Conservation (phyloP, 306 rosid species). For the Corylus avellana region DNA sequence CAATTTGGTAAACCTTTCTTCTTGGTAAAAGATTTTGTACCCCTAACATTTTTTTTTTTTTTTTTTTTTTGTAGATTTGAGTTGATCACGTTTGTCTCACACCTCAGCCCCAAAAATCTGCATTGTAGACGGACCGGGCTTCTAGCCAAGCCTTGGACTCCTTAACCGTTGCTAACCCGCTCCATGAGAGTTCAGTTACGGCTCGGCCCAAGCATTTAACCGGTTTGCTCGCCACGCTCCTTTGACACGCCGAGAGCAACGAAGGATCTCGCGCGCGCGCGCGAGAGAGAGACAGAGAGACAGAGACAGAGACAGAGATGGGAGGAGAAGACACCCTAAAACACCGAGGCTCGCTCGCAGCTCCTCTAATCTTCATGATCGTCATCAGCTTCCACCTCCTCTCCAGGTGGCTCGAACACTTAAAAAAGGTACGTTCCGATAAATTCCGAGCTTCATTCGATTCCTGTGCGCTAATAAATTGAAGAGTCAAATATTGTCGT, state of each 20-base stretch:
- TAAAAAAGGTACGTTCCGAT: conserved; percentile 47
- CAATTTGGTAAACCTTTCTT: no score
- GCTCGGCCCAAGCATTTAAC: no score
- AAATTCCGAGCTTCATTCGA: background rate
- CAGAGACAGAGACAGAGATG: conserved; percentile 4
- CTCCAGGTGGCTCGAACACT: conserved; percentile 50
- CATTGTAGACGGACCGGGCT: background rate
- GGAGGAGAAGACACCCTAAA: conserved; percentile 37
- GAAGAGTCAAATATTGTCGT: background rate
- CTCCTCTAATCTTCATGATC: conserved; percentile 57
- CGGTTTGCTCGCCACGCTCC: no score
- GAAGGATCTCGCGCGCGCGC: no score
- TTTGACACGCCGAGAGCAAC: no score
- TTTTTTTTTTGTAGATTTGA: no score
- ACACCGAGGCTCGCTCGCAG: conserved; percentile 50
- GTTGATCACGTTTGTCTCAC: no score
- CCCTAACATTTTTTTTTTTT: no score
- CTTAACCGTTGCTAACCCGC: background rate
- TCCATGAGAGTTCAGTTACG: background rate
- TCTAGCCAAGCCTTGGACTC: background rate
- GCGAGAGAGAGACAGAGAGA: background rate
- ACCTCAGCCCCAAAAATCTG: background rate
- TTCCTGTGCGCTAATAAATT: no score
- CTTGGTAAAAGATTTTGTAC: no score
- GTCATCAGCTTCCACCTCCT: conserved; percentile 62